Conservation (phyloP, 164 flowering plant genomes). For the Vitis cinerea region DNA sequence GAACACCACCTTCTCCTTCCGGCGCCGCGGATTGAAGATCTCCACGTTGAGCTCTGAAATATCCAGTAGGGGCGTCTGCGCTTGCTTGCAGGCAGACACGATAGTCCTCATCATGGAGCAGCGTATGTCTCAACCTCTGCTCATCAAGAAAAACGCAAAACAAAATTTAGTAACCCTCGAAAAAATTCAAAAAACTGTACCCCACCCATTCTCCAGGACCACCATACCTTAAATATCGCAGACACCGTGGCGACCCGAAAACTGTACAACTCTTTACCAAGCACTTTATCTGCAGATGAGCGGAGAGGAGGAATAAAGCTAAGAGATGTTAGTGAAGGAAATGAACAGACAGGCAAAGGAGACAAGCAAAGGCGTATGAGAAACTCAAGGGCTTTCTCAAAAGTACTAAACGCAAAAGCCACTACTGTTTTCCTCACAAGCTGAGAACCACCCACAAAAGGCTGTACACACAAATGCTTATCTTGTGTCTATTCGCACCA, state of each 20-base stretch:
- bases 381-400: no score
- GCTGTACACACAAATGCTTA: no score
- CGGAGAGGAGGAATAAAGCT: neutral
- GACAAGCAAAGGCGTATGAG: no score
- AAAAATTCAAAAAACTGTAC: no score
- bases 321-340: neutral
- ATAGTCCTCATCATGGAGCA: conserved; percentile 26
- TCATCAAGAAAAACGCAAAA: neutral
- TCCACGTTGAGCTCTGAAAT: conserved; percentile 36
- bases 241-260: conserved; percentile 21
- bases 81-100: conserved; percentile 32
- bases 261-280: neutral
- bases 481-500: neutral
- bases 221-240: conserved; percentile 5
- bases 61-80: conserved; percentile 29
- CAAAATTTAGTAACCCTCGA: no score
- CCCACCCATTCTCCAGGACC: conserved; percentile 1
- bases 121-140: no score
- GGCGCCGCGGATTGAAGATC: conserved; percentile 23
- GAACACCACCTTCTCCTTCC: conserved; percentile 68
- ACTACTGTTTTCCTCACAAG: neutral
- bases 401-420: no score
- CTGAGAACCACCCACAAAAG: neutral
- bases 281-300: conserved; percentile 1
- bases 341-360: no score